phyloP scores from a whole-genome alignment of 352 stramenopile species.

The Pilasporangium apinafurcum region DNA sequence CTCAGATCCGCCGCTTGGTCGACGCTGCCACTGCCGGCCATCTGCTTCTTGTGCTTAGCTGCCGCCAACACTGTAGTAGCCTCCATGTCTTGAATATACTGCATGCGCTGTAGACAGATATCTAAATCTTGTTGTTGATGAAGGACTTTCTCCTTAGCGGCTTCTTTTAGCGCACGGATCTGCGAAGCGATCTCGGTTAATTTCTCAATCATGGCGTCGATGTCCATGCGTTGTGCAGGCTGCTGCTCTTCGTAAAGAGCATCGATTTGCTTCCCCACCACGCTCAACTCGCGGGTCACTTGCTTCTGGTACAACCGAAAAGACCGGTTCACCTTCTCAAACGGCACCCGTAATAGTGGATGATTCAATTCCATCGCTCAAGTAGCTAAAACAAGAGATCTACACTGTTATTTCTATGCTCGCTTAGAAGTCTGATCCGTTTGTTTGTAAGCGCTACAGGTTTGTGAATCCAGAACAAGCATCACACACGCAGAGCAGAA shows the following conservation, averaged over 20 bases:
- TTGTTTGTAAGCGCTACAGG: no score
- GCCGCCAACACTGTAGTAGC: no score
- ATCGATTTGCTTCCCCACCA: slow-evolving; percentile 36
- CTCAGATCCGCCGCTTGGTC: slow-evolving; percentile 9
- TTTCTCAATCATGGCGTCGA: slow-evolving; percentile 48
- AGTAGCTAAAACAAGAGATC: no score
- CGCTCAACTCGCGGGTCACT: slow-evolving; percentile 52
- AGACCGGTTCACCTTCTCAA: slow-evolving; percentile 65
- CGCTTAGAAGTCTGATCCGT: no score
- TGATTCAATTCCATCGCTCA: slow-evolving; percentile 57
- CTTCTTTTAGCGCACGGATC: slow-evolving; percentile 39
- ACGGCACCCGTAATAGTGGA: slow-evolving; percentile 66
- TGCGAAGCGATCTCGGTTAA: slow-evolving; percentile 33
- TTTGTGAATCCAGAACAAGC: no score
- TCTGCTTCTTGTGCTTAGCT: slow-evolving; percentile 7
- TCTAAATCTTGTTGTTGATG: slow-evolving; percentile 54
- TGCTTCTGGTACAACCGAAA: slow-evolving; percentile 83
- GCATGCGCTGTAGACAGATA: slow-evolving; percentile 34
- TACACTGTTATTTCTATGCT: no score
- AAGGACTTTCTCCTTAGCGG: slow-evolving; percentile 29
- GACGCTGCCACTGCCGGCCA: neutral
- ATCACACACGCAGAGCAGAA: no score
- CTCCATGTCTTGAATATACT: slow-evolving; percentile 37
- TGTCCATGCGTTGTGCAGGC: slow-evolving; percentile 47
- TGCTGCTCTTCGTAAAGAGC: slow-evolving; percentile 49